A percentile compares a stretch with the other conserved stretches of the same genome.
Conservation (phyloP, 2,329 filamentous ascomycete species). For the Coniochaeta sp. region DNA sequence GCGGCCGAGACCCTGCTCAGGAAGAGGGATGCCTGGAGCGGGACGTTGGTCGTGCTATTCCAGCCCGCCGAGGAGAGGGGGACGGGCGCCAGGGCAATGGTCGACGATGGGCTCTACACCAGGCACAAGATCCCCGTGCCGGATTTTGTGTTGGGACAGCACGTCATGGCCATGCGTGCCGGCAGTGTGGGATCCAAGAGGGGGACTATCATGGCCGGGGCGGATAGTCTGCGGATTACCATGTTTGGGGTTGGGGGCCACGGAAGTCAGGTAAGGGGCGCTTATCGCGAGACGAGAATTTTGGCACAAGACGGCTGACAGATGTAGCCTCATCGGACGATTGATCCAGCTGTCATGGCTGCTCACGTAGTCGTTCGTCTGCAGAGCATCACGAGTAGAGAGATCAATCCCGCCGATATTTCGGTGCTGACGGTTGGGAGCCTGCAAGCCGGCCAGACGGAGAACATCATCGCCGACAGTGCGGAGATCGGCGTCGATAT, state of each 20-base stretch:
- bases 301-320: not conserved
- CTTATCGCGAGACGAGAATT: not conserved
- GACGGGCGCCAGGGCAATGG: constrained; percentile 42
- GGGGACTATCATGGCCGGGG: constrained; percentile 15
- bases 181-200: constrained; percentile 19
- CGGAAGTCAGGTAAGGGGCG: constrained; percentile 16
- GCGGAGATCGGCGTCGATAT: constrained; percentile 29
- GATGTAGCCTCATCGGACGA: constrained; percentile 26
- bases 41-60: constrained; percentile 57
- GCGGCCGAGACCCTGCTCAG: constrained; percentile 41
- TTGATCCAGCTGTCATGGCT: constrained; percentile 39
- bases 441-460: constrained; percentile 30
- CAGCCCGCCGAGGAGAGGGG: constrained; percentile 62
- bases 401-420: constrained; percentile 25
- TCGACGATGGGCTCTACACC: constrained; percentile 26
- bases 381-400: constrained; percentile 22
- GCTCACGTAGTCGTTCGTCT: constrained; percentile 27
- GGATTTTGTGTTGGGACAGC: constrained; percentile 26
- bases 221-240: constrained; percentile 19
- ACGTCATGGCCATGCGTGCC: constrained; percentile 20
- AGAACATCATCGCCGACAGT: constrained; percentile 35
- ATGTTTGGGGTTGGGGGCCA: constrained; percentile 34
- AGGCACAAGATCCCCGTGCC: constrained; percentile 19
- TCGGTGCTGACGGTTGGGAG: constrained; percentile 36
- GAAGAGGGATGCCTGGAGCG: constrained; percentile 42